Evolutionary conservation across 371 early-diverging fungal genomes (phyloP).

Genomic region (Actinomortierella wolfii): DNA sequence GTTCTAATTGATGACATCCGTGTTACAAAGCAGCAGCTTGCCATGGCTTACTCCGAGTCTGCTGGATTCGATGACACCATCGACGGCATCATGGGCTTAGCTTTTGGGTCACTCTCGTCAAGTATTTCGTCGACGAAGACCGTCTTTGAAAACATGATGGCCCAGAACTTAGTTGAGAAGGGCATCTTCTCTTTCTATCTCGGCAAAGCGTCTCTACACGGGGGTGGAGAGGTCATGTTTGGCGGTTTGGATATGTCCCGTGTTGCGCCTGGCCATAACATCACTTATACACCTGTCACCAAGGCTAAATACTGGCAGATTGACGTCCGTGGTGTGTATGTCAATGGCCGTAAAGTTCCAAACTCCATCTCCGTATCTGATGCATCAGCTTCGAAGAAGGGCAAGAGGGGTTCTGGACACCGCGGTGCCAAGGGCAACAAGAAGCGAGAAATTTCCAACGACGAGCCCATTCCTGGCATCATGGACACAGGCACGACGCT

Average conservation of each 20-base stretch:
- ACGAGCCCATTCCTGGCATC: slow-evolving; percentile 45
- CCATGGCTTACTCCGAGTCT: slow-evolving; percentile 53
- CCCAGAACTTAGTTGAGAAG: slow-evolving; percentile 41
- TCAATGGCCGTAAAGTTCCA: slow-evolving; percentile 9
- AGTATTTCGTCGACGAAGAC: slow-evolving; percentile 36
- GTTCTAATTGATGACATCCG: slow-evolving; percentile 52
- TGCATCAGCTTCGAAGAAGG: slow-evolving; percentile 9
- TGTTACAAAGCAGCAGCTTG: slow-evolving; percentile 57
- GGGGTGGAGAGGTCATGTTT: slow-evolving; percentile 42
- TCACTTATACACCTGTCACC: slow-evolving; percentile 51
- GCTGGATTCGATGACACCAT: slow-evolving; percentile 55
- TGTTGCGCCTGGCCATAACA: slow-evolving; percentile 15
- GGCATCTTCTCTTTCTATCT: slow-evolving; percentile 54
- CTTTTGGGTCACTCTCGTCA: slow-evolving; percentile 47
- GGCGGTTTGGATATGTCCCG: slow-evolving; percentile 33
- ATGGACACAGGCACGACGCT: slow-evolving; percentile 71
- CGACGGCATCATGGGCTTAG: slow-evolving; percentile 55
- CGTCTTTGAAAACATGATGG: slow-evolving; percentile 41
- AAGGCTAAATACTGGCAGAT: slow-evolving; percentile 54
- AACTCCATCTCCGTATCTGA: slow-evolving; percentile 12
- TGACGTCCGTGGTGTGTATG: slow-evolving; percentile 32
- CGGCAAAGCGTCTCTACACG: slow-evolving; percentile 18
- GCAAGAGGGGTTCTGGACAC: slow-evolving; percentile 8
- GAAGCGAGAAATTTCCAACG: not conserved
- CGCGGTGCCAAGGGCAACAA: not conserved